Base-by-base conservation (phyloP, 2,329 filamentous ascomycete genomes). In the Dothistroma septosporum region DNA sequence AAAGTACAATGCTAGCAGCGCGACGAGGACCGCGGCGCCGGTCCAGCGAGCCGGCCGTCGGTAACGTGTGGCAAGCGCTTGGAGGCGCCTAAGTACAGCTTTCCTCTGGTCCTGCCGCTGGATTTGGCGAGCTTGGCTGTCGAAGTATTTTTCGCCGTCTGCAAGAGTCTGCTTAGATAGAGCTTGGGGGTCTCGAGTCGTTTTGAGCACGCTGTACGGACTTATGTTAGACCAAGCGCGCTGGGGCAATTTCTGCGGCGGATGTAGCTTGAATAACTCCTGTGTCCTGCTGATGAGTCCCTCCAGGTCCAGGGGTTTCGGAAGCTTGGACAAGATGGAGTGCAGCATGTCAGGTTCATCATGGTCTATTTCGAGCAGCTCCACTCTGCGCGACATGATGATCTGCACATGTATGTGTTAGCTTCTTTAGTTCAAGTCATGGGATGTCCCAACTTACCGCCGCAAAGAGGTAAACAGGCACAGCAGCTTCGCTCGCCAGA, bases 311-410 rank as follows among this genome's bases (percentile, higher is more conserved):
- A 96, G 84, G 19, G 88, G 87, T 55, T 86, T 83, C 0, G 94
- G 94, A 7, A 99, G 82, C 75, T 94, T 96, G 47, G 90, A 91
- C 12, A 99, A 84, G 37, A 90, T 87, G 62, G 88, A 90, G 74
- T 96, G 92, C 24, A 99, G 83, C 85, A 99, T 95, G 70, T 97
- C 93, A 7, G 91, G 88, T 73, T 96, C 92, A 66, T 95, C 89
- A 21, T 81, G 76, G 1, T 88, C 85, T n/a, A 91, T 89, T 55
- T 90, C 88, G 65, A 97, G 84, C n/a, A 99, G 83, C 75, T 97
- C 92, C 35, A 86, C 83, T 60, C 89, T 87, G 41, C 93, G 88
- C 50, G 87, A 85, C 35, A 96, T 81, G 47, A 96, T 87, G 64
- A 96, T 92, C 72, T 91, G 65, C 60, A 41, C 60, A 28, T 54